phyloP scores from a whole-genome alignment of 2,329 filamentous ascomycete genomes.

The Penicillium sp. region DNA sequence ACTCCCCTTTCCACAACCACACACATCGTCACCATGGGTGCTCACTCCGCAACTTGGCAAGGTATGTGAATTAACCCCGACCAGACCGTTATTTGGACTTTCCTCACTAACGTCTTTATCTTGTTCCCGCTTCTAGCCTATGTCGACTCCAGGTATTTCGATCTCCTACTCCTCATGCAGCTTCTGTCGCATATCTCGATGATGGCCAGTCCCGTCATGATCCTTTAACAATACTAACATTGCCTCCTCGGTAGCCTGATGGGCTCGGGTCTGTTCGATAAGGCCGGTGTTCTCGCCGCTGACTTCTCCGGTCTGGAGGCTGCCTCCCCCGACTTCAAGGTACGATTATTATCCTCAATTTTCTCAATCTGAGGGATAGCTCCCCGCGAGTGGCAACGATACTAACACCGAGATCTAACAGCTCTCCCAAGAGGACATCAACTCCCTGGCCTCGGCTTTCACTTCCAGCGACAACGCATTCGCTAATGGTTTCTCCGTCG shows the following conservation, averaged over 20 bases:
- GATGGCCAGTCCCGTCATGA: conserved; percentile 14
- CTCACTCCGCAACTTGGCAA: conserved; percentile 45
- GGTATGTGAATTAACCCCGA: conserved; percentile 26
- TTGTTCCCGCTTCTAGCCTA: conserved; percentile 52
- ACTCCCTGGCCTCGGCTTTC: conserved; percentile 55
- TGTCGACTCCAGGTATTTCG: conserved; percentile 62
- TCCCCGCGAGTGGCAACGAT: not conserved
- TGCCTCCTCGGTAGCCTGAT: conserved; percentile 65
- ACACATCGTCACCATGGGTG: conserved; percentile 32
- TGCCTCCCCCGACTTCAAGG: conserved; percentile 68
- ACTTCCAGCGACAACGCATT: conserved; percentile 54
- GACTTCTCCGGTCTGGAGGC: conserved; percentile 85
- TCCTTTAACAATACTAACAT: conserved; percentile 19
- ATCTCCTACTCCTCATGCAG: conserved; percentile 2
- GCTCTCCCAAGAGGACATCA: conserved; percentile 60
- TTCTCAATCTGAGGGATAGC: not conserved
- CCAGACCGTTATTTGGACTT: conserved; percentile 1
- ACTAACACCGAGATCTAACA: conserved; percentile 27
- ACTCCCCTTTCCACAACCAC: conserved; percentile 20
- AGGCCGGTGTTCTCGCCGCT: conserved; percentile 80
- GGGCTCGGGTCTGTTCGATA: conserved; percentile 76
- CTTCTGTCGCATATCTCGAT: conserved; percentile 9
- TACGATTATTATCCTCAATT: conserved; percentile 50
- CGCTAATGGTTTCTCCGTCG: conserved; percentile 73
- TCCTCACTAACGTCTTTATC: conserved; percentile 24